A percentile compares a stretch with the other conserved stretches of the same genome.
phyloP scores from a whole-genome alignment of 495 filamentous ascomycete genomes.

The Cladorrhinum samala region DNA sequence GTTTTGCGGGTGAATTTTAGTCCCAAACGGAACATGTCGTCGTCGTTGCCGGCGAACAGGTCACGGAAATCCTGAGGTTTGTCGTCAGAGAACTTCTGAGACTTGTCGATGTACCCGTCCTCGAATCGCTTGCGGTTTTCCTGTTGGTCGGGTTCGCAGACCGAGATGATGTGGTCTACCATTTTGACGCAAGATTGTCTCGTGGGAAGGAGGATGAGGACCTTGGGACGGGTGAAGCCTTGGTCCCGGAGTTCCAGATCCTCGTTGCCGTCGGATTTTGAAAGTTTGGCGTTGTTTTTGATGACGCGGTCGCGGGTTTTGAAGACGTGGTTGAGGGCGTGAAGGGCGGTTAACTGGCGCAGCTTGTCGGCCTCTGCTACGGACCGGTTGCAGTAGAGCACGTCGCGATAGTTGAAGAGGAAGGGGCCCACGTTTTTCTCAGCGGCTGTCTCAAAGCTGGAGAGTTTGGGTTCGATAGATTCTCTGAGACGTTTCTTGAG shows the following conservation, averaged over 20 bases:
- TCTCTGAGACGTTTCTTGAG: slow-evolving; percentile 52
- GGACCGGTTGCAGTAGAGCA: slow-evolving; percentile 69
- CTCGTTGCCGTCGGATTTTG: slow-evolving; percentile 45
- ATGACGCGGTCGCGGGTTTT: slow-evolving; percentile 89
- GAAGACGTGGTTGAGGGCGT: slow-evolving; percentile 83
- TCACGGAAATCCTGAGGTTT: slow-evolving; percentile 86
- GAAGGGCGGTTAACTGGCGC: slow-evolving; percentile 69
- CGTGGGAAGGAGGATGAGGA: slow-evolving; percentile 83
- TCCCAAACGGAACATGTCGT: slow-evolving; percentile 91
- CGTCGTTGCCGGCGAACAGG: slow-evolving; percentile 88
- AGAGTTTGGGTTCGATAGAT: slow-evolving; percentile 24
- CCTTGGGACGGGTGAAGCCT: slow-evolving; percentile 90
- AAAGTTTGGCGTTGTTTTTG: slow-evolving; percentile 79
- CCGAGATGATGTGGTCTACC: slow-evolving; percentile 62
- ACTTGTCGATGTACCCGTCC: slow-evolving; percentile 63
- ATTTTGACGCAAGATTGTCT: slow-evolving; percentile 73
- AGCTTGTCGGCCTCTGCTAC: slow-evolving; percentile 57
- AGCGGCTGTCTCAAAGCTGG: slow-evolving; percentile 42
- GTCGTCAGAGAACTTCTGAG: slow-evolving; percentile 60
- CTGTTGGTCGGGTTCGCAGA: slow-evolving; percentile 80
- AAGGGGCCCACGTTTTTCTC: slow-evolving; percentile 51
- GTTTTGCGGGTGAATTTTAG: slow-evolving; percentile 94
- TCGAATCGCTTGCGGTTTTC: slow-evolving; percentile 92
- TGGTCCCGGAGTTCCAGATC: slow-evolving; percentile 83
- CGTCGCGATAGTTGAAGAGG: slow-evolving; percentile 73